Evolutionary conservation across 1,284 basidiomycete species (phyloP).

Genomic region (Lentinus polychrous): DNA sequence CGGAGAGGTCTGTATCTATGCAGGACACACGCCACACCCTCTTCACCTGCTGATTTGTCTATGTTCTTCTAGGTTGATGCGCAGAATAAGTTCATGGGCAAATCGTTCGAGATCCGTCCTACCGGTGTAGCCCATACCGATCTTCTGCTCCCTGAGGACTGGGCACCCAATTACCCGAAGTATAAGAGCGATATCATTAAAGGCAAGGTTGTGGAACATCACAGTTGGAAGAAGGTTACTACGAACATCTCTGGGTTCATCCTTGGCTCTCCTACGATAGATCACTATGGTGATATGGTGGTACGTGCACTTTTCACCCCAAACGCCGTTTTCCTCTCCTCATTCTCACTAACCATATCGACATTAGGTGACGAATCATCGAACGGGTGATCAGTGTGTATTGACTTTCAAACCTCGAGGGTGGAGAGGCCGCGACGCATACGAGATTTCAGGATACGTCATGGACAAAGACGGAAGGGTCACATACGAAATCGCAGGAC

Average conservation of each 20-base stretch:
- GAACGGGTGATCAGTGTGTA: conserved; percentile 85
- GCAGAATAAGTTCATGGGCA: conserved; percentile 93
- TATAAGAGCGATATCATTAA: conserved; percentile 31
- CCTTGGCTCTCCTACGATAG: conserved; percentile 88
- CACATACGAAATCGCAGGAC: conserved; percentile 88
- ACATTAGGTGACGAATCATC: conserved; percentile 78
- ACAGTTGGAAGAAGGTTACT: conserved; percentile 94
- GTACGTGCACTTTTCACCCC: conserved; percentile 39
- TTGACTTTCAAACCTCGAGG: conserved; percentile 95
- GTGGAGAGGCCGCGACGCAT: conserved; percentile 90
- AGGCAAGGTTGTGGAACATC: conserved; percentile 73
- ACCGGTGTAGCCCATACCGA: conserved; percentile 92
- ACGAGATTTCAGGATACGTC: conserved; percentile 87
- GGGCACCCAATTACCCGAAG: conserved; percentile 52
- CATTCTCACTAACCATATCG: conserved; percentile 6
- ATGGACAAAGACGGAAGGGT: conserved; percentile 59
- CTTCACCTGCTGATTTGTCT: no score
- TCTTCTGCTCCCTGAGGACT: conserved; percentile 70
- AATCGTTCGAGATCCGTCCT: conserved; percentile 94
- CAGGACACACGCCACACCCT: neutral
- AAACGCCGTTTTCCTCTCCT: neutral
- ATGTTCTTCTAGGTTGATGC: conserved; percentile 61
- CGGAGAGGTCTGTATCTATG: conserved; percentile 60
- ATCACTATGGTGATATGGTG: conserved; percentile 94
- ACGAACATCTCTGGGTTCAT: conserved; percentile 94